Evolutionary conservation across 2,329 filamentous ascomycete genomes (phyloP).

Genomic region (Xylariaceae sp.): DNA sequence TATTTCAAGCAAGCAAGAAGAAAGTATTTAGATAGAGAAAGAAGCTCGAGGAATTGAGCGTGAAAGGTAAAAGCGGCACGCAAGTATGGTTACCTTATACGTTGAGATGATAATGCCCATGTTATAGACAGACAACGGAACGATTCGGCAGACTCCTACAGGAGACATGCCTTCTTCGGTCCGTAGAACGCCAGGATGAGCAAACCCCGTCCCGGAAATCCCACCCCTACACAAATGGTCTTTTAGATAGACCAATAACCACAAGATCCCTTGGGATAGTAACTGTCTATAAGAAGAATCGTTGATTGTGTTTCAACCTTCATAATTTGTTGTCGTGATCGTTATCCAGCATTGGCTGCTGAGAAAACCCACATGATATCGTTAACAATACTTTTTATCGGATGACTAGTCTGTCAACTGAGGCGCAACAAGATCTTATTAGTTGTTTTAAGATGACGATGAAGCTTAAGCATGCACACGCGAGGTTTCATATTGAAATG

Average conservation of each 20-base stretch:
- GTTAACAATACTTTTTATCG: neutral
- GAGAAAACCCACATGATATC: neutral
- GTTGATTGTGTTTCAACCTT: no score
- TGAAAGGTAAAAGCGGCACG: slow-evolving; percentile 7
- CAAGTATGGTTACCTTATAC: neutral
- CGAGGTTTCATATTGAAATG: slow-evolving; percentile 26
- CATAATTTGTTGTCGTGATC: neutral
- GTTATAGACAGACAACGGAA: slow-evolving; percentile 1
- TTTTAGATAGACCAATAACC: neutral
- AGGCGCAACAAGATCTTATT: neutral
- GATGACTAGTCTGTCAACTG: neutral
- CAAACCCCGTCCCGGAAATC: neutral
- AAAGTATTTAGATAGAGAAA: slow-evolving; percentile 8
- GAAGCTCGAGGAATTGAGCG: neutral
- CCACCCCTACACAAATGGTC: neutral
- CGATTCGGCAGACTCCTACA: slow-evolving; percentile 2
- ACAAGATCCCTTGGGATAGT: neutral
- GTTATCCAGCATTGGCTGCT: neutral
- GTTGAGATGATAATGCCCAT: slow-evolving; percentile 7
- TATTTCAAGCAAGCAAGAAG: slow-evolving; percentile 11
- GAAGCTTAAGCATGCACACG: slow-evolving; percentile 24
- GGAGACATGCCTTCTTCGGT: neutral
- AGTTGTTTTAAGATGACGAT: slow-evolving; percentile 31
- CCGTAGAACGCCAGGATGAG: slow-evolving; percentile 6
- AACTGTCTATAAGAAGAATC: neutral